Conservation (phyloP, 768 basidiomycete species). For the Cantharellus anzutake region DNA sequence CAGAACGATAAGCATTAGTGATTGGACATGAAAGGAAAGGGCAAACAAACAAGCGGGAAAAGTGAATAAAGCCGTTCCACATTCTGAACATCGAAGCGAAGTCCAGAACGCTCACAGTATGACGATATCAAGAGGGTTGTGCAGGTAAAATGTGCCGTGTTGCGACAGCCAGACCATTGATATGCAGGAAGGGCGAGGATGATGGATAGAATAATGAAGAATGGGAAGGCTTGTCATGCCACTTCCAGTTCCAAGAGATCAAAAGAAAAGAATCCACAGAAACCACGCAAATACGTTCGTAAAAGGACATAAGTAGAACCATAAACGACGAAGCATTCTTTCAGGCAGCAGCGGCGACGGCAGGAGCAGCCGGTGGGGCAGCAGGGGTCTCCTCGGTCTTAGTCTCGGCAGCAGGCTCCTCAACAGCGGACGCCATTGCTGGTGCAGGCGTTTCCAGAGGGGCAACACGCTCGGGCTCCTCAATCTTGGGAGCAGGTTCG, state of each 20-base stretch:
- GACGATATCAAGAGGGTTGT: too few relatives aligned
- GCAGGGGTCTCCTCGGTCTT: constrained; percentile 19
- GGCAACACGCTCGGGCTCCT: constrained; percentile 61
- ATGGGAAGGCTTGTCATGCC: neutral
- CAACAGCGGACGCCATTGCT: constrained; percentile 24
- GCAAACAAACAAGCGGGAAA: too few relatives aligned
- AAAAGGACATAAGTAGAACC: constrained; percentile 1
- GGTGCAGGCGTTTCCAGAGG: constrained; percentile 54
- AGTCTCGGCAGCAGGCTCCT: constrained; percentile 13
- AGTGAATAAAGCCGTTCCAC: too few relatives aligned
- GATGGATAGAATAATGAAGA: neutral
- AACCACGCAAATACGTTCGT: neutral
- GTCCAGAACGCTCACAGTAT: too few relatives aligned
- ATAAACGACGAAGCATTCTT: constrained; percentile 6
- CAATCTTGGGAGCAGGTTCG: constrained; percentile 77
- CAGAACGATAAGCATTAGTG: too few relatives aligned
- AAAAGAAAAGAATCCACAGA: neutral
- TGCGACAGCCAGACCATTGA: neutral
- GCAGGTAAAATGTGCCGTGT: too few relatives aligned
- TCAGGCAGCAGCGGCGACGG: constrained; percentile 71
- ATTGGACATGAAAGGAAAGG: too few relatives aligned
- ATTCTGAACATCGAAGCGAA: too few relatives aligned
- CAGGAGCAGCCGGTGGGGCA: constrained; percentile 27
- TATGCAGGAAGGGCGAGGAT: neutral
- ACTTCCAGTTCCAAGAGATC: neutral